Evolutionary conservation across 257 asterid species (phyloP), one percentile per base, ranked within the genome.

Genomic region (Rehmannia glutinosa): DNA sequence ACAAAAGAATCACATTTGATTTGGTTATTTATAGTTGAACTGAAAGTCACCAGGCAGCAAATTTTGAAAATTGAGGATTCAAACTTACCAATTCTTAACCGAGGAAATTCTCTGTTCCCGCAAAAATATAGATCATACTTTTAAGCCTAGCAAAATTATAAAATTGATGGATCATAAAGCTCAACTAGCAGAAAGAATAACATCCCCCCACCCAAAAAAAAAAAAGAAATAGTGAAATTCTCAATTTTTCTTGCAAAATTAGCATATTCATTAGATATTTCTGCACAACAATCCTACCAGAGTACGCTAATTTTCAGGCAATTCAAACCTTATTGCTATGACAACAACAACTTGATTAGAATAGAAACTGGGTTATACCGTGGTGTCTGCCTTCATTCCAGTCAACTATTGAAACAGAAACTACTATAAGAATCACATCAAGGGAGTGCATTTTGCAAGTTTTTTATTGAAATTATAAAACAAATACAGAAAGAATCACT

Each of bases 51-150:
- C 41, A 32, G 27, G 45, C 24, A 42, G 52, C 64, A 72, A 64
- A 52, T 1, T 41, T 35, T 35, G 38, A 11, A 47, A 76, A 21
- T 69, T 39, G 52, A 66, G 68, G 16, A 67, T 74, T 53, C 59
- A 36, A 66, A 78, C 86, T 72, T 64, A 93, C 99, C 99, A 45
- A 93, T 93, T 77, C 99, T 85, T 69, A 93, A 66, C 72, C 99
- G 90, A 68, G 99, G 96, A 78, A 90, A 90, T 70, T 87, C 96
- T 72, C 49, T 79, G 74, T 90, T 93, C 65, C 88, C 90, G 25
- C 80, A 96, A 68, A 90, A 93, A 82, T 85, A 81, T 81, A 32
- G 71, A 88, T 90, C 79, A 90, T 89, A 39, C 86, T 93, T 78
- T 81, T 90, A 74, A 88, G 66, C 91, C 97, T 90, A 59, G 54